Conservation (phyloP, 2,329 filamentous ascomycete species). For the Penicillium sp. region DNA sequence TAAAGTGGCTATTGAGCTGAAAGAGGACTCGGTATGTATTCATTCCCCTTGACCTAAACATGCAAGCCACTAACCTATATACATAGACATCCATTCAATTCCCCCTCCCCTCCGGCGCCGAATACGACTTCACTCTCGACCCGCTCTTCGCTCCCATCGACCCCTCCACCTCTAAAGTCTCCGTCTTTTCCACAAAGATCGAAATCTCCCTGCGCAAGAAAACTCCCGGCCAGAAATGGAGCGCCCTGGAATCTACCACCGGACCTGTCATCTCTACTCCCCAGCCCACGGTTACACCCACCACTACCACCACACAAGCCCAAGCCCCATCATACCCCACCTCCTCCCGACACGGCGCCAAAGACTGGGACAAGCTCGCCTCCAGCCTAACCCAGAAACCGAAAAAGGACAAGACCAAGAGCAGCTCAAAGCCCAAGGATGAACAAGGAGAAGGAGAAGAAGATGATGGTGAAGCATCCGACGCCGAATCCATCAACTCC, state of each 20-base stretch:
- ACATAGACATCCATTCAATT: constrained; percentile 52
- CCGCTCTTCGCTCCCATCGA: constrained; percentile 62
- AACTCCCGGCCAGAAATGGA: constrained; percentile 59
- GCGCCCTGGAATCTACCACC: constrained; percentile 51
- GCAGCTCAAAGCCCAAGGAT: too few species aligned
- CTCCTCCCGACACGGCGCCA: constrained; percentile 71
- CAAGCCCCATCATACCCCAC: constrained; percentile 64
- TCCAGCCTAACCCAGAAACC: constrained; percentile 41
- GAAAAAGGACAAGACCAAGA: constrained; percentile 22
- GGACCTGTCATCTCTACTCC: too few species aligned
- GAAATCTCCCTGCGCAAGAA: constrained; percentile 68
- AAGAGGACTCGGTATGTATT: constrained; percentile 38
- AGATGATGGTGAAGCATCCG: constrained; percentile 20
- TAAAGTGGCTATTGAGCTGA: constrained; percentile 46
- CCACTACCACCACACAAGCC: constrained; percentile 15
- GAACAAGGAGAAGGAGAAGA: too few species aligned
- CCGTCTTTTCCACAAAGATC: constrained; percentile 67
- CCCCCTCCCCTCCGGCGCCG: constrained; percentile 44
- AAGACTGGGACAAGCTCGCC: constrained; percentile 82
- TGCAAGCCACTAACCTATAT: not conserved
- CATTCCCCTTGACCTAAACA: too few species aligned
- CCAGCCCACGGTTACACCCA: constrained; percentile 31
- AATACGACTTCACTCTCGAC: constrained; percentile 55
- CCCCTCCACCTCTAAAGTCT: constrained; percentile 50
- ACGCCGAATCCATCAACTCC: too few species aligned